Evolutionary conservation across 352 stramenopile genomes (phyloP).

Genomic region (Pythium brassicae): DNA sequence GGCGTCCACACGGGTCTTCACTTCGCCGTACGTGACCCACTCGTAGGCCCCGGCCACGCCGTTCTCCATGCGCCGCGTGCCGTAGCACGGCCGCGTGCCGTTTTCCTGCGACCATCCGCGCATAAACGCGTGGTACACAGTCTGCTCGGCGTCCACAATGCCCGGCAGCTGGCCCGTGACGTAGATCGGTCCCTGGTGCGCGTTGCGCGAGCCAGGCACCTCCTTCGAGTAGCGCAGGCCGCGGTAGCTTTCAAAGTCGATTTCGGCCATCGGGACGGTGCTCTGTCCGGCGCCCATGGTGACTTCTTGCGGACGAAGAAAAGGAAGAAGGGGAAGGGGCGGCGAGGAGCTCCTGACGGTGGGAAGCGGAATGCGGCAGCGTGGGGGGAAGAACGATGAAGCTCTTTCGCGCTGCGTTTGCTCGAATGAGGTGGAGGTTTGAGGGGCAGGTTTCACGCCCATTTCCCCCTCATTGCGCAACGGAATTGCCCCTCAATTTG

Average conservation of each 20-base stretch:
- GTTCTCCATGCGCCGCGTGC: constrained; percentile 38
- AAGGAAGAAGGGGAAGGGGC: not conserved
- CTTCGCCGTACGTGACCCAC: constrained; percentile 56
- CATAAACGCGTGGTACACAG: constrained; percentile 20
- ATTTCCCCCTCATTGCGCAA: too few species aligned
- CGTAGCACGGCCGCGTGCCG: constrained; percentile 28
- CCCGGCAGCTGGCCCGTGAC: constrained; percentile 5
- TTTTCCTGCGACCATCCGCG: constrained; percentile 5
- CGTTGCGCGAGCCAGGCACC: constrained; percentile 18
- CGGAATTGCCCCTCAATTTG: too few species aligned
- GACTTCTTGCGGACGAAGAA: not conserved
- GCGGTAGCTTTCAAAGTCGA: constrained; percentile 40
- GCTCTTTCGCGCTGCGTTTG: too few species aligned
- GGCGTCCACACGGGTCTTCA: constrained; percentile 31
- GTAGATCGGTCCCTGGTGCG: constrained; percentile 18
- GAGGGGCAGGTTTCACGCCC: too few species aligned
- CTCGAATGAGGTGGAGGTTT: too few species aligned
- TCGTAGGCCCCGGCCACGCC: constrained; percentile 39
- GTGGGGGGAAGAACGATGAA: too few species aligned
- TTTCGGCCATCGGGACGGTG: constrained; percentile 38
- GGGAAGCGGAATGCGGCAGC: not conserved
- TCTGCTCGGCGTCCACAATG: constrained; percentile 11
- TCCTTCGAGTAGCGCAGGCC: constrained; percentile 23
- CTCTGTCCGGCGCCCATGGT: constrained; percentile 44
- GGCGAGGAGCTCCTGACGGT: not conserved